These are phyloP conservation scores for Calonectria henricotiae DNA, from an alignment of 2,329 filamentous ascomycete species.

Conservation along the genomic window DNA sequence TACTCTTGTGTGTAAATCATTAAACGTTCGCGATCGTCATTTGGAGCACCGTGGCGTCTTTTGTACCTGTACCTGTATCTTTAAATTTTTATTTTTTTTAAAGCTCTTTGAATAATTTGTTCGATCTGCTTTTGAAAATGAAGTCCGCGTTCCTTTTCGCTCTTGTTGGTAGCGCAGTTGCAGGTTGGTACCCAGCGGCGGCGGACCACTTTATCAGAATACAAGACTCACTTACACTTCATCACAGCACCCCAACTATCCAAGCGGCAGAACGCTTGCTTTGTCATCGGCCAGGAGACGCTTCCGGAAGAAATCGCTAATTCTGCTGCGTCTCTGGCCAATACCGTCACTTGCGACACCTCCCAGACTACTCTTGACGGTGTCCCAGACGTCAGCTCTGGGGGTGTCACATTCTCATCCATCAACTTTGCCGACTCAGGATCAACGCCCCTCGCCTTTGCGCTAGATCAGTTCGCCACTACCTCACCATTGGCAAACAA, in stretches of 20 bases:
- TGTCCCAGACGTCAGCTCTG: slow-evolving; percentile 73
- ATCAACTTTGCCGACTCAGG: slow-evolving; percentile 71
- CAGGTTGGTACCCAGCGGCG: slow-evolving; percentile 38
- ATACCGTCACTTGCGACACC: slow-evolving; percentile 67
- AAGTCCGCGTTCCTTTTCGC: slow-evolving; percentile 42
- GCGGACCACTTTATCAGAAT: background rate
- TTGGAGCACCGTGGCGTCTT: background rate
- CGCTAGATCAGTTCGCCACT: slow-evolving; percentile 70
- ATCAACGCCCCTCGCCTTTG: slow-evolving; percentile 69
- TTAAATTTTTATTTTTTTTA: background rate
- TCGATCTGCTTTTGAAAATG: slow-evolving; percentile 37
- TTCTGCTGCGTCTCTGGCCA: slow-evolving; percentile 61
- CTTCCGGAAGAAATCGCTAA: slow-evolving; percentile 69
- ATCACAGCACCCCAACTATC: slow-evolving; percentile 40
- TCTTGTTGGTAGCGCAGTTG: slow-evolving; percentile 42
- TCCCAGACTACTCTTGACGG: slow-evolving; percentile 65
- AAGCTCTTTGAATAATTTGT: slow-evolving; percentile 8
- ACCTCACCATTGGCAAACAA: slow-evolving; percentile 65
- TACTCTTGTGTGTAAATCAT: slow-evolving; percentile 11
- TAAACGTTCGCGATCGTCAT: background rate
- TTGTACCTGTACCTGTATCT: background rate
- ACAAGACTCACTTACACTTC: background rate
- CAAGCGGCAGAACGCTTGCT: slow-evolving; percentile 65
- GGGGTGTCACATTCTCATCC: slow-evolving; percentile 66
- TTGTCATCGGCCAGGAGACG: slow-evolving; percentile 67